phyloP scores from a whole-genome alignment of 2,329 filamentous ascomycete species.

The Colletotrichum incanum region DNA sequence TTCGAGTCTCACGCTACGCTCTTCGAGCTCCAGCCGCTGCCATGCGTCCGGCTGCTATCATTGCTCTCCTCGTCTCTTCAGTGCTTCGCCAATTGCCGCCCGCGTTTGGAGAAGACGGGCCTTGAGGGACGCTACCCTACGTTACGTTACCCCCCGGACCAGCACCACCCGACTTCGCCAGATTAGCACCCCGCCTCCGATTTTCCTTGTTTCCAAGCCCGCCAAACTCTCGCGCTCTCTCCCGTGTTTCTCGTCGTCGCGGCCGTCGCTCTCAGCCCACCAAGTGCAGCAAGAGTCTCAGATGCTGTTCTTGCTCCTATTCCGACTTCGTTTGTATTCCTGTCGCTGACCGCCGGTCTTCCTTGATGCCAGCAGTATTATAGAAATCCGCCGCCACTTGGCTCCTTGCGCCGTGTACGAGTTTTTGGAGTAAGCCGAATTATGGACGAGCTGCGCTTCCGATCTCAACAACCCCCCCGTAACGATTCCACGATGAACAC shows the following conservation, averaged over 20 bases:
- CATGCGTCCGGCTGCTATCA: slow-evolving; percentile 1
- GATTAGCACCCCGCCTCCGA: slow-evolving; percentile 40
- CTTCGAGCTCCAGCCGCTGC: slow-evolving; percentile 24
- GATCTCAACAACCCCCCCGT: slow-evolving; percentile 82
- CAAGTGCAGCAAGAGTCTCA: background rate
- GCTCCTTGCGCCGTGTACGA: slow-evolving; percentile 59
- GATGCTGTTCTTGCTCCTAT: background rate
- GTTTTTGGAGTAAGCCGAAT: slow-evolving; percentile 56
- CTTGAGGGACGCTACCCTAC: background rate
- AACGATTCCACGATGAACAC: slow-evolving; percentile 83
- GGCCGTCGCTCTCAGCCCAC: slow-evolving; percentile 14
- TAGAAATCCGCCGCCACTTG: slow-evolving; percentile 52
- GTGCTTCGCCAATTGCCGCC: slow-evolving; percentile 32
- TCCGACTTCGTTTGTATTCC: slow-evolving; percentile 9
- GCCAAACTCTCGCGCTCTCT: slow-evolving; percentile 31
- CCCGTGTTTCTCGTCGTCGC: slow-evolving; percentile 31
- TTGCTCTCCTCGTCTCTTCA: slow-evolving; percentile 29
- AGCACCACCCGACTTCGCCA: slow-evolving; percentile 39
- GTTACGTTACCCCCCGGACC: slow-evolving; percentile 26
- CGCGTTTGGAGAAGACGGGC: slow-evolving; percentile 38
- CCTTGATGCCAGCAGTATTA: slow-evolving; percentile 49
- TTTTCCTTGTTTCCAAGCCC: slow-evolving; percentile 38
- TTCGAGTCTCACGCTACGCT: slow-evolving; percentile 28
- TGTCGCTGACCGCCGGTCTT: slow-evolving; percentile 38
- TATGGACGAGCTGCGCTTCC: slow-evolving; percentile 87